Base-by-base conservation (phyloP, 805 yeast genomes). In the Ogataea angusta region DNA sequence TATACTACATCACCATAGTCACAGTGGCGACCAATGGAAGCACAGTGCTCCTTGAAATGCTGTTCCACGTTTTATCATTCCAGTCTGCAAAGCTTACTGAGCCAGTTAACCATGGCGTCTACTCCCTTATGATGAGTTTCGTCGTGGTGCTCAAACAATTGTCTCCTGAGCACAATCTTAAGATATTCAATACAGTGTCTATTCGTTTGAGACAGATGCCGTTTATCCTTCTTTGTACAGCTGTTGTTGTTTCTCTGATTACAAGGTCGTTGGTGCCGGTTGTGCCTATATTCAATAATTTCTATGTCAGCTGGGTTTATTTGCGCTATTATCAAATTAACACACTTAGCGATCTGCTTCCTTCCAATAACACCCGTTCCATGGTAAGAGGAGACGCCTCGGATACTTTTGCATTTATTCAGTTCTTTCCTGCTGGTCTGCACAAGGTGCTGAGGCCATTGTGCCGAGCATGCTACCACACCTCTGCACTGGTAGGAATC, bases 331-430 rank as follows among this genome's bases (percentile, higher is more conserved):
- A 66, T 66, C 93, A 88, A 54, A 56, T 73, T 12, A 71, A 75
- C 33, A 63, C 54, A 19, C 53, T 54, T 29, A 28, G 56, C 12
- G 60, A 56, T 19, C 42, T 61, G 15, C 50, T 63, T 31, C 66
- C 51, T 10, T 34, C 51, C n/a, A 33, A 29, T 50, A 56, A 25
- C 38, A 57, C 15, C 22, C 49, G 37, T 17, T 37, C 51, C 24
- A 57, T 70, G 17, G 64, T 80, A 9, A 62, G 74, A 19, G 96
- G 97, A 27, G 96, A 89, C 60, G 95, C 96, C 0, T 81, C 93
- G 0, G 96, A 90, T 51, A 84, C 91, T 1, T 90, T 90, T 68
- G 80, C 85, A 40, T 71, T 90, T 47, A 80, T 82, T 23, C 82
- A 83, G 52, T 87, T 90, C 59, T 90, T 90, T 77, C 97, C 97